phyloP scores from a whole-genome alignment of 2,329 filamentous ascomycete species.

The Plectosphaerella cucumerina region DNA sequence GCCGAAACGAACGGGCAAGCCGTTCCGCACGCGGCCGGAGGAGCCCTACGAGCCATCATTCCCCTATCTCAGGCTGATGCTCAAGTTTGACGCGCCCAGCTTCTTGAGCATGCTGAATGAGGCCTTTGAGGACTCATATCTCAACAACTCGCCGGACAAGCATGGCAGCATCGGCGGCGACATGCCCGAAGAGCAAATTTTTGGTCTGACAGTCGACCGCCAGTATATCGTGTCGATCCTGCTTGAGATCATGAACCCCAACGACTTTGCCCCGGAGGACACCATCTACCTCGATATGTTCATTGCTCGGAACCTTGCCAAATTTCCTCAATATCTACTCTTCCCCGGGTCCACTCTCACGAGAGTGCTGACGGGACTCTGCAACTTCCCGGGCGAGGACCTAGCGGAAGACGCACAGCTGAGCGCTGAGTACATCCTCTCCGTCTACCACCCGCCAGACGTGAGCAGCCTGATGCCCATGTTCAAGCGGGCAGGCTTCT shows the following conservation, averaged over 20 bases:
- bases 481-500: slow-evolving; percentile 78
- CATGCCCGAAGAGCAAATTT: slow-evolving; percentile 61
- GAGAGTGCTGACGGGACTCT: slow-evolving; percentile 75
- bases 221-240: slow-evolving; percentile 92
- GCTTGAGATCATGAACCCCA: slow-evolving; percentile 79
- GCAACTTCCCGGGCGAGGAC: slow-evolving; percentile 74
- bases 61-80: slow-evolving; percentile 76
- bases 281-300: slow-evolving; percentile 99
- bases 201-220: slow-evolving; percentile 72
- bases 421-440: slow-evolving; percentile 93
- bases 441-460: slow-evolving; percentile 87
- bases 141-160: slow-evolving; percentile 74
- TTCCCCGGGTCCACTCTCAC: slow-evolving; percentile 83
- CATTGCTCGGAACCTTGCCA: slow-evolving; percentile 89
- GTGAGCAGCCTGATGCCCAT: slow-evolving; percentile 70
- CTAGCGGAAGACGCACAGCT: slow-evolving; percentile 91
- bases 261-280: slow-evolving; percentile 72
- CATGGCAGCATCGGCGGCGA: slow-evolving; percentile 46
- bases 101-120: slow-evolving; percentile 96
- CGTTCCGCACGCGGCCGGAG: slow-evolving; percentile 56
- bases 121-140: slow-evolving; percentile 89
- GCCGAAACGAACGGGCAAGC: slow-evolving; percentile 60
- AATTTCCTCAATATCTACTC: slow-evolving; percentile 93
- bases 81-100: slow-evolving; percentile 85
- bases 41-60: slow-evolving; percentile 68